Evolutionary conservation across 345 rosid genomes (phyloP).

Genomic region (Aethionema arabicum): DNA sequence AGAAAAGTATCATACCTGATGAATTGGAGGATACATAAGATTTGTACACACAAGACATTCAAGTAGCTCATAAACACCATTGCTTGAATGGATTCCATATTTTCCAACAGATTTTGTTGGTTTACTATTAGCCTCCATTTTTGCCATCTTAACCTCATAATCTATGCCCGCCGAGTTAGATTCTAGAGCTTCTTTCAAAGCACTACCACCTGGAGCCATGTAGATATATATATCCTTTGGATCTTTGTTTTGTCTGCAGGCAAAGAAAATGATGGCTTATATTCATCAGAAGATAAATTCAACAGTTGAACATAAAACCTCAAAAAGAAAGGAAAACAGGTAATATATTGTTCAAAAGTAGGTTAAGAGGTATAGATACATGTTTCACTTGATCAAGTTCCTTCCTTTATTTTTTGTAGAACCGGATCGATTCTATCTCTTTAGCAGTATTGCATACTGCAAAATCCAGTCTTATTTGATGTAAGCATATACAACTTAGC

Average conservation of each 20-base stretch:
- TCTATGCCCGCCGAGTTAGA: slow-evolving; percentile 46
- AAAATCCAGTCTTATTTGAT: slow-evolving; percentile 12
- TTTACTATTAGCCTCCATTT: slow-evolving; percentile 44
- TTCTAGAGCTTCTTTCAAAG: slow-evolving; percentile 50
- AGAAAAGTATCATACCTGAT: slow-evolving; percentile 55
- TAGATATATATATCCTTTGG: slow-evolving; percentile 16
- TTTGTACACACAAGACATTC: slow-evolving; percentile 79
- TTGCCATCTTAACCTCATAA: slow-evolving; percentile 48
- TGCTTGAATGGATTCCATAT: slow-evolving; percentile 47
- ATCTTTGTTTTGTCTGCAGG: slow-evolving; percentile 22
- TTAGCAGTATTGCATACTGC: slow-evolving; percentile 6
- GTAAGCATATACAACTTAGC: slow-evolving; percentile 4
- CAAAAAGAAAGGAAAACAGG: slow-evolving; percentile 15
- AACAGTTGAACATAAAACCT: slow-evolving; percentile 18
- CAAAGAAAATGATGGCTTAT: slow-evolving; percentile 24
- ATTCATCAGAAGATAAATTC: neutral
- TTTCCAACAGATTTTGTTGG: slow-evolving; percentile 56
- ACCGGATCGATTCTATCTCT: slow-evolving; percentile 10
- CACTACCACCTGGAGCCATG: slow-evolving; percentile 63
- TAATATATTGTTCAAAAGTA: slow-evolving; percentile 27
- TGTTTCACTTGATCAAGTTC: slow-evolving; percentile 27
- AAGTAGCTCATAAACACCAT: slow-evolving; percentile 74
- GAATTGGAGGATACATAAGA: slow-evolving; percentile 82
- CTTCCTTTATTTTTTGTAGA: slow-evolving; percentile 15
- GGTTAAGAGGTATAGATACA: slow-evolving; percentile 29